phyloP scores from a whole-genome alignment of 495 filamentous ascomycete genomes.

The Margaritispora aquatica region DNA sequence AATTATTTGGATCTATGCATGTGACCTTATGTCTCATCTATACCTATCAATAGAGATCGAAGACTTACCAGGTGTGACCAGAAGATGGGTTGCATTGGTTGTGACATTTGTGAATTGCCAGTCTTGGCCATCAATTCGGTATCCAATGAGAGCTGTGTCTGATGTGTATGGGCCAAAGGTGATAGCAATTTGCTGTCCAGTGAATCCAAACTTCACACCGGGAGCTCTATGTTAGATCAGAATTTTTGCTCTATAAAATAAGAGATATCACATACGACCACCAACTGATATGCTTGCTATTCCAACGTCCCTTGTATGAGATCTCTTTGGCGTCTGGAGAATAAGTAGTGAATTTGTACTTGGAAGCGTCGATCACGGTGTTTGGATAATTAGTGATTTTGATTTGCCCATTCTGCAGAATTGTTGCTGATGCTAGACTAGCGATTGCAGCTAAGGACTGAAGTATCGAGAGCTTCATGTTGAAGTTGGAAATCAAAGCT shows the following conservation, averaged over 20 bases:
- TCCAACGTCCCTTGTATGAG: conserved; percentile 67
- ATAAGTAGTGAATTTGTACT: conserved; percentile 41
- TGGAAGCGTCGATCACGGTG: conserved; percentile 36
- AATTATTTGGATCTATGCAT: too few relatives aligned
- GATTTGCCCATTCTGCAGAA: conserved; percentile 59
- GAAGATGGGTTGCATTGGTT: conserved; percentile 51
- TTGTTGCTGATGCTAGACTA: conserved; percentile 33
- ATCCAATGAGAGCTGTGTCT: conserved; percentile 51
- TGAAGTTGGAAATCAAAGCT: neutral
- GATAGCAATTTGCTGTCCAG: conserved; percentile 55
- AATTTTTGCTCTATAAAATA: neutral
- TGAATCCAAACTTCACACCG: conserved; percentile 59
- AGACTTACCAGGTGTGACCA: too few relatives aligned
- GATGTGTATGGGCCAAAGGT: conserved; percentile 55
- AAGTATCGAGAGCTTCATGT: conserved; percentile 14
- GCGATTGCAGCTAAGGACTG: neutral
- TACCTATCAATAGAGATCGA: too few relatives aligned
- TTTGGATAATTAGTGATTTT: conserved; percentile 38
- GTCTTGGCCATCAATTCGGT: conserved; percentile 56
- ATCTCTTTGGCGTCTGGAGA: conserved; percentile 49
- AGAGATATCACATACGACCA: conserved; percentile 46
- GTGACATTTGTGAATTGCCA: conserved; percentile 67
- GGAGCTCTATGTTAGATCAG: conserved; percentile 37
- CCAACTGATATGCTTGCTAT: conserved; percentile 60
- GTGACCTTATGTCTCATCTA: too few relatives aligned